These are phyloP conservation scores for Spergularia marina DNA, from an alignment of 148 eudicot genomes.

Conservation along the genomic window DNA sequence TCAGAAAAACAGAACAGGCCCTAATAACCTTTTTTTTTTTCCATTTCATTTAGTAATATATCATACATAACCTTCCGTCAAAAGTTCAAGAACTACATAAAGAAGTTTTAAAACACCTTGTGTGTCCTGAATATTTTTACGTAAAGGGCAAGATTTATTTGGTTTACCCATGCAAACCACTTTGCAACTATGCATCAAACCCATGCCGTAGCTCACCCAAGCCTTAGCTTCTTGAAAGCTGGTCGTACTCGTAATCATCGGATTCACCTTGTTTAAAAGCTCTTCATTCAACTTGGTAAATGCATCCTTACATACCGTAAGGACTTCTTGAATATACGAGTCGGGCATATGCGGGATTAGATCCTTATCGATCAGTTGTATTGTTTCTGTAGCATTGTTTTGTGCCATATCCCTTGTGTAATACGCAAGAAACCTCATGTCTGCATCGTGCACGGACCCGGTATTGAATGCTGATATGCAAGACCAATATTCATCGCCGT, in stretches of 20 bases:
- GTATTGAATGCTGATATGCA: slow-evolving; percentile 21
- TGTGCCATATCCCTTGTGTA: slow-evolving; percentile 19
- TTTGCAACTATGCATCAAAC: slow-evolving; percentile 21
- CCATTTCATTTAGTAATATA: neutral
- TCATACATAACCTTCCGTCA: slow-evolving; percentile 14
- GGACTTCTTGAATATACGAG: slow-evolving; percentile 17
- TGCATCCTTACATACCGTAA: slow-evolving; percentile 21
- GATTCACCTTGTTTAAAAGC: slow-evolving; percentile 6
- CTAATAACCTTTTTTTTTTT: too few relatives aligned
- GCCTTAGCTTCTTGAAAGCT: slow-evolving; percentile 24
- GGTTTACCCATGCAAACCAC: slow-evolving; percentile 20
- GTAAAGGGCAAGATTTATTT: slow-evolving; percentile 14
- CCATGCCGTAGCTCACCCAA: slow-evolving; percentile 27
- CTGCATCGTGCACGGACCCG: slow-evolving; percentile 13
- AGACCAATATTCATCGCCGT: neutral
- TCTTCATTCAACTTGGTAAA: slow-evolving; percentile 11
- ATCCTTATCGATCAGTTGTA: slow-evolving; percentile 11
- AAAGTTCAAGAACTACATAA: slow-evolving; percentile 20
- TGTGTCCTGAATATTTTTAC: slow-evolving; percentile 9
- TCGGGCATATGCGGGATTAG: slow-evolving; percentile 17
- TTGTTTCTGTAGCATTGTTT: slow-evolving; percentile 9
- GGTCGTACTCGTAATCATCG: slow-evolving; percentile 4
- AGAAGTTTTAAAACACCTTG: slow-evolving; percentile 17
- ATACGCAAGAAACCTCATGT: slow-evolving; percentile 13
- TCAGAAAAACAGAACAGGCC: too few relatives aligned